Percentiles rank a stretch among this genome's conserved stretches.
Evolutionary conservation across 345 rosid species (phyloP).

Genomic region (Orychophragmus violaceus): DNA sequence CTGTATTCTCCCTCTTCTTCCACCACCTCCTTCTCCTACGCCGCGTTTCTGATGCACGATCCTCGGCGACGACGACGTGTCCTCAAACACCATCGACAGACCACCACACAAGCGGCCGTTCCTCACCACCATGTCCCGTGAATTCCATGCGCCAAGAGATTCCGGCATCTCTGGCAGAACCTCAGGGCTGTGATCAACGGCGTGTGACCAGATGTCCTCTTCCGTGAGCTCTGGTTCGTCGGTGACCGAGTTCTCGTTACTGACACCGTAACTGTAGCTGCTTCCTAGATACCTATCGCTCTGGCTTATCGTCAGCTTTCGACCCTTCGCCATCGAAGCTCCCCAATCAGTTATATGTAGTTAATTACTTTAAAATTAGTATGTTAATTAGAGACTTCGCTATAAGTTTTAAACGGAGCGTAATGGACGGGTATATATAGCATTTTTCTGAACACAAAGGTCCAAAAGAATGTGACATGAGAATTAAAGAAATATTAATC

Average conservation of each 20-base stretch:
- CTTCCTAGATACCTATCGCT: constrained; percentile 29
- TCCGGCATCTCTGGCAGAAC: too few species aligned
- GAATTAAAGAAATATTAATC: neutral
- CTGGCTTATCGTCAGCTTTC: constrained; percentile 20
- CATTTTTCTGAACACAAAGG: constrained; percentile 10
- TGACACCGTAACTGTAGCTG: constrained; percentile 24
- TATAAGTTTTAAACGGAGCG: constrained; percentile 14
- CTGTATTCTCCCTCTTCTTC: too few species aligned
- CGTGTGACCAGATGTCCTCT: constrained; percentile 71
- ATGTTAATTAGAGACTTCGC: constrained; percentile 19
- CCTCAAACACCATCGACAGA: constrained; percentile 60
- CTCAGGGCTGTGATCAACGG: constrained; percentile 28
- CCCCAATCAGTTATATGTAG: neutral
- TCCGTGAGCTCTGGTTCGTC: constrained; percentile 52
- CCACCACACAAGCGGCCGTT: constrained; percentile 52
- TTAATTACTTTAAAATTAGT: neutral
- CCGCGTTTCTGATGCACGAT: constrained; percentile 61
- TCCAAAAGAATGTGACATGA: neutral
- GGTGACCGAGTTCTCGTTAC: constrained; percentile 10
- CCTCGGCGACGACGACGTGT: constrained; percentile 40
- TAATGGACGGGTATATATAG: constrained; percentile 19
- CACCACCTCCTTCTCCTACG: constrained; percentile 21
- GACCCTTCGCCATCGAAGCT: constrained; percentile 29
- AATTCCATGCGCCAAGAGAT: constrained; percentile 34
- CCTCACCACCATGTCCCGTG: constrained; percentile 20